Conservation (phyloP, 1,284 basidiomycete species). For the Tilletia horrida region DNA sequence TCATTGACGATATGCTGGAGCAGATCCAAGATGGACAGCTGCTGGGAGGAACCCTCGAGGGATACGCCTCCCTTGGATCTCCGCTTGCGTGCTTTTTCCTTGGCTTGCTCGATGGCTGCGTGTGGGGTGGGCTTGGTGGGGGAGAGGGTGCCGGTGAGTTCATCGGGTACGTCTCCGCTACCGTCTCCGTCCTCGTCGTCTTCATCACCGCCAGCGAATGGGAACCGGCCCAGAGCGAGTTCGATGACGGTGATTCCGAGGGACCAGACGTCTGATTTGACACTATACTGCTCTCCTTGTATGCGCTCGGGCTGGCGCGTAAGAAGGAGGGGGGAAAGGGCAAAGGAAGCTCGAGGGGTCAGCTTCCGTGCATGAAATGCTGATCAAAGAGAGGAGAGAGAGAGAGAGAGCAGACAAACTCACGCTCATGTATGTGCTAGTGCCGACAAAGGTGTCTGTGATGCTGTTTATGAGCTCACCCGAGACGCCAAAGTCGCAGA, state of each 20-base stretch:
- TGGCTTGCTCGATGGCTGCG: slow-evolving; percentile 17
- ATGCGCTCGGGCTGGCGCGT: slow-evolving; percentile 83
- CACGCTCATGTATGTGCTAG: slow-evolving; percentile 98
- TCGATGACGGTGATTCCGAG: slow-evolving; percentile 92
- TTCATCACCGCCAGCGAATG: slow-evolving; percentile 61
- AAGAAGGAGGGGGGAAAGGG: background rate
- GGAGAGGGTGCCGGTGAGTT: slow-evolving; percentile 41
- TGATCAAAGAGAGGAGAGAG: too few species aligned
- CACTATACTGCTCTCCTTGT: slow-evolving; percentile 93
- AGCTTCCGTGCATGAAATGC: too few species aligned
- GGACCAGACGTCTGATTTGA: slow-evolving; percentile 97
- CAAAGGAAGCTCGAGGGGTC: too few species aligned
- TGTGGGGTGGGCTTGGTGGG: slow-evolving; percentile 38
- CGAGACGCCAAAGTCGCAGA: slow-evolving; percentile 97
- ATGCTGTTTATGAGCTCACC: slow-evolving; percentile 98
- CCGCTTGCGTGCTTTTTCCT: slow-evolving; percentile 16
- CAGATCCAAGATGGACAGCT: slow-evolving; percentile 93
- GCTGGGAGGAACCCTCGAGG: slow-evolving; percentile 82
- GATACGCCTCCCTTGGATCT: slow-evolving; percentile 67
- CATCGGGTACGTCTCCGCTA: slow-evolving; percentile 28
- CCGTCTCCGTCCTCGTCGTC: slow-evolving; percentile 19
- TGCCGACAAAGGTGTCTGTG: slow-evolving; percentile 97
- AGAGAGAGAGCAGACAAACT: slow-evolving; percentile 19
- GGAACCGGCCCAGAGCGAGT: slow-evolving; percentile 86
- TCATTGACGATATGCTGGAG: slow-evolving; percentile 92